phyloP scores from a whole-genome alignment of 2,329 filamentous ascomycete genomes.

The Zymoseptoria ardabiliae region DNA sequence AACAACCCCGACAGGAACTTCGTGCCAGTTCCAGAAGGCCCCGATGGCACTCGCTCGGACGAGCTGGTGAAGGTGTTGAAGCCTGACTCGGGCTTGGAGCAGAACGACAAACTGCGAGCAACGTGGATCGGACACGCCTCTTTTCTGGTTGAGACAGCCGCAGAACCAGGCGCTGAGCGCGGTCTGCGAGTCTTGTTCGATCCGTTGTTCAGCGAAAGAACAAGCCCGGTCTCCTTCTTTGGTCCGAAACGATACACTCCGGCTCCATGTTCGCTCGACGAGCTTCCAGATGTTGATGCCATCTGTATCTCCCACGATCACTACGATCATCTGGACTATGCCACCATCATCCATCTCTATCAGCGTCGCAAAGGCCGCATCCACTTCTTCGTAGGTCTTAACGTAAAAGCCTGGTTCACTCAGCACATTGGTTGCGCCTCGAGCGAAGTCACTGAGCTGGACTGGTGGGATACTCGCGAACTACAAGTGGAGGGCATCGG shows the following conservation, averaged over 20 bases:
- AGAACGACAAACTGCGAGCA: conserved; percentile 33
- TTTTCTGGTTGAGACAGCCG: conserved; percentile 41
- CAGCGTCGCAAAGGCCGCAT: conserved; percentile 30
- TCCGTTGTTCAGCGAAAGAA: conserved; percentile 46
- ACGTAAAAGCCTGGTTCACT: conserved; percentile 33
- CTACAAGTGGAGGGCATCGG: conserved; percentile 30
- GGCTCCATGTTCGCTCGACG: conserved; percentile 43
- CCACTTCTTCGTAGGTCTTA: conserved; percentile 38
- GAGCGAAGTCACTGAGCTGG: conserved; percentile 39
- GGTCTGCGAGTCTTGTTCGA: conserved; percentile 45
- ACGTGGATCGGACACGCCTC: conserved; percentile 48
- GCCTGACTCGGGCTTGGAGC: conserved; percentile 34
- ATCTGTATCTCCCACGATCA: conserved; percentile 50
- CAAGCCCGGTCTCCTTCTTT: conserved; percentile 39
- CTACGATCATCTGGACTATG: conserved; percentile 48
- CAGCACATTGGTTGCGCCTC: conserved; percentile 32
- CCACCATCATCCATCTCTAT: conserved; percentile 38
- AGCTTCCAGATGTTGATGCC: conserved; percentile 46
- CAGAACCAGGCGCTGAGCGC: conserved; percentile 24
- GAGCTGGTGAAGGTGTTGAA: conserved; percentile 38
- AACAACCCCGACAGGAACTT: conserved; percentile 35
- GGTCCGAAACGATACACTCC: conserved; percentile 48
- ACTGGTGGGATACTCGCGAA: conserved; percentile 44
- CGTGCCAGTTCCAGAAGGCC: conserved; percentile 38
- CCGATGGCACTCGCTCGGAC: conserved; percentile 23